Percentiles rank a stretch among this genome's conserved stretches.
These are phyloP conservation scores for Candida yuanshanica DNA, from an alignment of 805 yeast genomes.

Conservation along the genomic window DNA sequence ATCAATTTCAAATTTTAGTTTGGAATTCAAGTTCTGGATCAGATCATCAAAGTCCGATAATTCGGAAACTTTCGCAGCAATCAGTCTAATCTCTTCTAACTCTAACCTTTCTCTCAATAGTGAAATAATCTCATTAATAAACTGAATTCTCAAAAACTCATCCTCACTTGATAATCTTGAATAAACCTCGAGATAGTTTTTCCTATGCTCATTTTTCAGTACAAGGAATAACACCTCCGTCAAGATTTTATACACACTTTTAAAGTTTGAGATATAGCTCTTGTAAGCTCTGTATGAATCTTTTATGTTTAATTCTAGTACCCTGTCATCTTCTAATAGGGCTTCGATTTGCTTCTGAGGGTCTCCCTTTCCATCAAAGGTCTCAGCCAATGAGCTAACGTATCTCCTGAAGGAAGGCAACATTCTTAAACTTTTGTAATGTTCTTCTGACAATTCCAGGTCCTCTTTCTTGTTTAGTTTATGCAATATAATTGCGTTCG, in stretches of 20 bases:
- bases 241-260: slow-evolving; percentile 14
- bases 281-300: slow-evolving; percentile 16
- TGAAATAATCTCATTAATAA: slow-evolving; percentile 19
- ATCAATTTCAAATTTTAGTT: slow-evolving; percentile 8
- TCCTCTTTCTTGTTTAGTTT: slow-evolving; percentile 4
- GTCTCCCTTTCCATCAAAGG: slow-evolving; percentile 2
- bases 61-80: slow-evolving; percentile 8
- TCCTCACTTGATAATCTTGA: slow-evolving; percentile 19
- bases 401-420: slow-evolving; percentile 30
- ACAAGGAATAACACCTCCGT: slow-evolving; percentile 14
- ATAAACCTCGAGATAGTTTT: slow-evolving; percentile 18
- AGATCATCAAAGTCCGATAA: slow-evolving; percentile 8
- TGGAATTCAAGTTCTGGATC: slow-evolving; percentile 10
- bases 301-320: slow-evolving; percentile 10
- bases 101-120: slow-evolving; percentile 9
- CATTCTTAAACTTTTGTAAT: slow-evolving; percentile 25
- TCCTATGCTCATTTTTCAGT: slow-evolving; percentile 6
- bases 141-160: slow-evolving; percentile 18
- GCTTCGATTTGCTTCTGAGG: slow-evolving; percentile 4
- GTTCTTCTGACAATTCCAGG: slow-evolving; percentile 4
- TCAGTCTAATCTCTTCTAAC: slow-evolving; percentile 4
- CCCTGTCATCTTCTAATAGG: slow-evolving; percentile 18
- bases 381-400: slow-evolving; percentile 14
- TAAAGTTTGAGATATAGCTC: slow-evolving; percentile 14
- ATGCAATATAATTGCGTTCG: slow-evolving; percentile 13